Evolutionary conservation across 2,329 filamentous ascomycete species (phyloP), one percentile per base, ranked within the genome.

Genomic region (Phoma herbarum): DNA sequence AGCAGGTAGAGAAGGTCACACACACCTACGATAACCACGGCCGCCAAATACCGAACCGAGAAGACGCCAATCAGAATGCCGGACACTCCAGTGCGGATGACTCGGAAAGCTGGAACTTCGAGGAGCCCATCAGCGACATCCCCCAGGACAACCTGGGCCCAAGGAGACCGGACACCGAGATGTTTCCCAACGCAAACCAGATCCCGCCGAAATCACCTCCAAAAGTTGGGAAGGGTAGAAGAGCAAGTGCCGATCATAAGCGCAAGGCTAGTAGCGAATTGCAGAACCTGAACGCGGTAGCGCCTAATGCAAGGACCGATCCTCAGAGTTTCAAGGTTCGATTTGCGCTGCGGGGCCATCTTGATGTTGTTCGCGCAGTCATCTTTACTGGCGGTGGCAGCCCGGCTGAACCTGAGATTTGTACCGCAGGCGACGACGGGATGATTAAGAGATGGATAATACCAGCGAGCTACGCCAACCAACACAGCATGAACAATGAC

Each of bases 371-470:
- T 5, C 89, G 95, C 39, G 92, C 92, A 1, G 92, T 98, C 58
- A 96, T 97, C 63, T 99, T 99, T 79, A 98, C 93, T 1, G 95
- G 95, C 23, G 95, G 95, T 41, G 95, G 95, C 61, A 97, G 93
- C 71, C 93, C 93, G 3, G 92, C 92, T 3, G 95, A 99, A 74
- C 95, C 95, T 1, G 95, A 99, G 77, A 94, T 99, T 52, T 98
- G 94, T 78, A 99, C 94, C 3, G 92, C 91, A 48, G 92, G 94
- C 55, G 95, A 99, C 70, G 95, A 99, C 75, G 94, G 94, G 57
- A 90, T 94, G 69, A 91, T 99, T 75, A 99, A 99, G 78, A 88
- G 95, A 51, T 99, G 96, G 89, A 93, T 96, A 70, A 93, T 99
- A 60, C 95, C 95, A 10, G 86, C 87, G 18, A 89, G 91, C 41